These are phyloP conservation scores for Phellopilus nigrolimitatus DNA, from an alignment of 1,284 basidiomycete species.

Conservation along the genomic window DNA sequence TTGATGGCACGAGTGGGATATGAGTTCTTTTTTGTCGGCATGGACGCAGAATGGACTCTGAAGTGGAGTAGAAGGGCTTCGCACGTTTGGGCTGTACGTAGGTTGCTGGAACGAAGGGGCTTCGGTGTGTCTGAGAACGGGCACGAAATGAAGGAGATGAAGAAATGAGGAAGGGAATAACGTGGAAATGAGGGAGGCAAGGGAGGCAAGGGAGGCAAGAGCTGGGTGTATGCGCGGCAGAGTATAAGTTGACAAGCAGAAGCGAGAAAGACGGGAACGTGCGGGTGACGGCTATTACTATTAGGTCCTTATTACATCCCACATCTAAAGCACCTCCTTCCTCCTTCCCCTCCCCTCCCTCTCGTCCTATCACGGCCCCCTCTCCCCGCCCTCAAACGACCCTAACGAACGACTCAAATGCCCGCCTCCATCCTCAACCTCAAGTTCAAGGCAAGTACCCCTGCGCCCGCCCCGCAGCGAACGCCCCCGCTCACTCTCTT, in stretches of 20 bases:
- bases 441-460: slow-evolving; percentile 69
- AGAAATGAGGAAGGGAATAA: not conserved
- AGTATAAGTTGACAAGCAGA: too few species aligned
- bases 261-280: not conserved
- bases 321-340: not conserved
- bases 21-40: too few species aligned
- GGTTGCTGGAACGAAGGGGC: too few species aligned
- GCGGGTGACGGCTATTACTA: not conserved
- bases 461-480: not conserved
- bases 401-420: slow-evolving; percentile 7
- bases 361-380: not conserved
- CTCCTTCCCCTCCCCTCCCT: not conserved
- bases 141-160: not conserved
- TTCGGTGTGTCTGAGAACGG: too few species aligned
- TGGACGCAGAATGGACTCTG: too few species aligned
- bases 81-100: too few species aligned
- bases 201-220: too few species aligned
- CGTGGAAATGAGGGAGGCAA: not conserved
- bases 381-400: not conserved
- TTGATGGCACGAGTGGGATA: too few species aligned
- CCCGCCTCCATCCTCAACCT: slow-evolving; percentile 71
- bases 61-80: too few species aligned
- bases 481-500: not conserved
- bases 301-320: slow-evolving; percentile 5
- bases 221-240: too few species aligned